Conservation (phyloP, 2,329 filamentous ascomycete species). For the Cladophialophora exuberans region DNA sequence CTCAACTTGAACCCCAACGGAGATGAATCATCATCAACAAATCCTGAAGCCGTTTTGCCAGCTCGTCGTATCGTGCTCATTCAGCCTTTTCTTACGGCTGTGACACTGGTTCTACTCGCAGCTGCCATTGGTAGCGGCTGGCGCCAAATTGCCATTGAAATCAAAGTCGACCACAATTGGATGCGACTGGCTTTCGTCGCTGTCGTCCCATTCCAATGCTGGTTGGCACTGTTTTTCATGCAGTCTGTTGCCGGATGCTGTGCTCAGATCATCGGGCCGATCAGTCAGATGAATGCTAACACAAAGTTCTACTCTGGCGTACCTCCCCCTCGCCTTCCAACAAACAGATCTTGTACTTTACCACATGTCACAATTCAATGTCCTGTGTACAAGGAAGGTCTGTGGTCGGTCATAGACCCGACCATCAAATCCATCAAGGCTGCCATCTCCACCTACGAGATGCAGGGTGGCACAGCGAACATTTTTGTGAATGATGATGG, state of each 20-base stretch:
- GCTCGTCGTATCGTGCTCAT: slow-evolving; percentile 57
- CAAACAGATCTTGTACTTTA: slow-evolving; percentile 38
- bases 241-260: slow-evolving; percentile 47
- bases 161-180: slow-evolving; percentile 57
- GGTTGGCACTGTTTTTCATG: slow-evolving; percentile 59
- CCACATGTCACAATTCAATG: slow-evolving; percentile 74
- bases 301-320: slow-evolving; percentile 51
- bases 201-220: slow-evolving; percentile 59
- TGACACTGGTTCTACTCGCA: slow-evolving; percentile 58
- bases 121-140: slow-evolving; percentile 61
- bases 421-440: slow-evolving; percentile 60
- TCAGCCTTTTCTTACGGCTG: slow-evolving; percentile 57
- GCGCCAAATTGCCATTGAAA: slow-evolving; percentile 58
- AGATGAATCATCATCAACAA: slow-evolving; percentile 7
- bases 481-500: slow-evolving; percentile 47
- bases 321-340: slow-evolving; percentile 40
- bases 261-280: slow-evolving; percentile 49
- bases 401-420: slow-evolving; percentile 66
- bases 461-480: slow-evolving; percentile 47
- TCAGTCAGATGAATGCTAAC: slow-evolving; percentile 49
- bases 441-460: slow-evolving; percentile 62
- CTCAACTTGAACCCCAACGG: slow-evolving; percentile 10
- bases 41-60: slow-evolving; percentile 47
- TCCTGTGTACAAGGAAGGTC: slow-evolving; percentile 85
- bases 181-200: slow-evolving; percentile 58